Base-by-base conservation (phyloP, 1,284 basidiomycete species). In the Boletus semigastroideus region DNA sequence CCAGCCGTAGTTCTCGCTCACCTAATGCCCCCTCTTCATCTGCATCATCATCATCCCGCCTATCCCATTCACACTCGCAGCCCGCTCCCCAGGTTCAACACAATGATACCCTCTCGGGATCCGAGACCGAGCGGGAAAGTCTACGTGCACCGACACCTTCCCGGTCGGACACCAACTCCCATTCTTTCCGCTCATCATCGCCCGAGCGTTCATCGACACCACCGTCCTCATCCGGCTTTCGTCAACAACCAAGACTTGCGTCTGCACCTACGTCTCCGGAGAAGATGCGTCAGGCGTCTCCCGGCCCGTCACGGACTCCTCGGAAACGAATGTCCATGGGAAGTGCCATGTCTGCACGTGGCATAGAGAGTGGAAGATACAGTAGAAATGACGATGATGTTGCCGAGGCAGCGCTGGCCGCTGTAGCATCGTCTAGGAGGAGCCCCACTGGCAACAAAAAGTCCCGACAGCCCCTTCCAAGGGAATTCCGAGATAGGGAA, bases 71-170 rank as follows among this genome's bases (percentile, higher is more conserved):
- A 2, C 61, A 66, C 49, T 67, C 60, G 52, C 62, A 57, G 48
- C 59, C 61, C 37, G 48, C 42, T 53, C 54, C 66, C 30, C 55
- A 54, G 33, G 38, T 56, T 53, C 59, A 59, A 55, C 53, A 58
- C 27, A 61, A 48, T 43, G 72, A 73, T 22, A 62, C 66, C n/a
- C 78, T 78, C 44, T 89, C 87, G 22, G 87, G 87, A 37, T 89
- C 86, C 3, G 87, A 89, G 65, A 90, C 87, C 0, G 87, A 90
- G 67, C 79, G 86, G 33, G 87, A 89, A 67, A 78, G 77, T 49
- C 63, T 71, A 43, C 68, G 70, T 46, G 64, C 63, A 17, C 70
- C 63, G 42, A 70, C 55, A 38, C 56, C 64, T 56, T 53, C 69
- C n/a, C 62, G 57, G 48, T 69, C 66, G 11, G 62, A 63, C 14